Base-by-base conservation (phyloP, 257 asterid species). In the Rhazya stricta region DNA sequence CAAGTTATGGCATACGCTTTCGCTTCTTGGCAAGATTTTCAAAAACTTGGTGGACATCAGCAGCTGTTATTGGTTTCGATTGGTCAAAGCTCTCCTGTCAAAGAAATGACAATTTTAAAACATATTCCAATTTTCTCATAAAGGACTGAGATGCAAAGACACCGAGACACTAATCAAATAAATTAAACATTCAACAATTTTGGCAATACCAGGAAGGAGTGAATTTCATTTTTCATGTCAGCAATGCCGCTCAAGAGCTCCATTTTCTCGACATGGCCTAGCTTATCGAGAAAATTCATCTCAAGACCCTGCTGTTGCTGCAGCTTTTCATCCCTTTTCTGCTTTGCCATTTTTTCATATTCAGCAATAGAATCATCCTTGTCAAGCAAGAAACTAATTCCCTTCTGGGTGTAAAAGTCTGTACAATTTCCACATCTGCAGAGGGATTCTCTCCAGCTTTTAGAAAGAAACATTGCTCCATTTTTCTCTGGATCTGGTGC, bases 331-430 rank as follows among this genome's bases (percentile, higher is more conserved):
- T 81, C 88, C 85, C 97, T 84, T 82, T 86, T 89, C 87, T 82
- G 91, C 79, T 89, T 91, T 45, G 91, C 97, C 83, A 86, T 82
- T 68, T 82, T 80, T 84, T 95, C 98, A n/a, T 95, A 95, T 84
- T 95, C 97, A 8, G 91, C 96, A 71, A 95, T 92, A 3, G 99
- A 85, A 76, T 95, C 99, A 77, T 95, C 98, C 83, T 70, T 83
- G 74, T 95, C 98, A 13, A 86, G 87, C 88, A 95, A 81, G 91
- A 86, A 92, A 61, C 80, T 72, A 19, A 95, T 78, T 71, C 84
- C 87, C 88, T 78, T 91, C 84, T 83, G 86, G 39, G 84, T 77
- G 79, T 91, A 95, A 58, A 88, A 79, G 16, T 86, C 89, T 0
- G 45, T 70, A 81, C 99, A 95, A 42, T 79, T 84, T 57, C 63